Conservation (phyloP, 169 alveolate species). For the Plasmodium cynomolgi region DNA sequence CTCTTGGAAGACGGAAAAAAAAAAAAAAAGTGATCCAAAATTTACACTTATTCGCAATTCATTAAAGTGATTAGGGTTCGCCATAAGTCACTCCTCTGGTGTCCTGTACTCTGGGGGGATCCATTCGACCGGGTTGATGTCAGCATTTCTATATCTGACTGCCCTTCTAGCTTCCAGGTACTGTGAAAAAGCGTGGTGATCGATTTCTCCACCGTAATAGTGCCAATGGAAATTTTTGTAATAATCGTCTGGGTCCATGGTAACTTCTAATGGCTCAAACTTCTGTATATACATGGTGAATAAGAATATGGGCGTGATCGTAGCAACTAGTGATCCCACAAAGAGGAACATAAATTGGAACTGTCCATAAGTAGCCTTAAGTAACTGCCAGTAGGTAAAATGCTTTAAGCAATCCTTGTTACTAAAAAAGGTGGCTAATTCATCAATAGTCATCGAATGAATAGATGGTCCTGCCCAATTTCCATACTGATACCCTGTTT, state of each 20-base stretch:
- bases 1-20: background rate
- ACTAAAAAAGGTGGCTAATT: slow-evolving; percentile 80
- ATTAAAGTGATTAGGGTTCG: no score
- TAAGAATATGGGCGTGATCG: slow-evolving; percentile 68
- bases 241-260: slow-evolving; percentile 84
- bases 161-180: slow-evolving; percentile 91
- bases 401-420: slow-evolving; percentile 77
- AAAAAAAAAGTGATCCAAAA: background rate
- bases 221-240: slow-evolving; percentile 87
- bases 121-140: slow-evolving; percentile 88
- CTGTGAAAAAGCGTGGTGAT: slow-evolving; percentile 90
- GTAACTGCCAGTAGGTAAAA: slow-evolving; percentile 39
- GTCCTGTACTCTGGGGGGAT: slow-evolving; percentile 88
- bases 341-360: slow-evolving; percentile 78
- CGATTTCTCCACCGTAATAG: slow-evolving; percentile 86
- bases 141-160: slow-evolving; percentile 87
- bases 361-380: slow-evolving; percentile 78
- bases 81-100: slow-evolving; percentile 47
- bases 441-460: slow-evolving; percentile 85
- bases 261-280: slow-evolving; percentile 84
- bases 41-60: background rate
- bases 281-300: slow-evolving; percentile 79
- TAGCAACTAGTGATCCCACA: slow-evolving; percentile 55
- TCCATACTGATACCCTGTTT: slow-evolving; percentile 82
- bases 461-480: slow-evolving; percentile 84